phyloP scores from a whole-genome alignment of 805 yeast genomes.

The Komagataella ulmi region DNA sequence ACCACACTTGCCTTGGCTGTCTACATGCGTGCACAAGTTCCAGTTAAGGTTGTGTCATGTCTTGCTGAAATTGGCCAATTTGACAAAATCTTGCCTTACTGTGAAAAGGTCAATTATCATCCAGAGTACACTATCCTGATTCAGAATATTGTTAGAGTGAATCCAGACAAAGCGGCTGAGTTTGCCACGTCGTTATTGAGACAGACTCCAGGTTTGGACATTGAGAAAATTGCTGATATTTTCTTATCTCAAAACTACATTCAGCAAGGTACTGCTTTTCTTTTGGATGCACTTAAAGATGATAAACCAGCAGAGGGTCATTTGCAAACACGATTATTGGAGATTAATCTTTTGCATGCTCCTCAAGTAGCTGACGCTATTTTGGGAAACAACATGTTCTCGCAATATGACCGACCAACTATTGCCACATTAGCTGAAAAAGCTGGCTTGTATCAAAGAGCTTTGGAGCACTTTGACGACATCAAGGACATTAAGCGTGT shows the following conservation, averaged over 20 bases:
- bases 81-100: conserved; percentile 89
- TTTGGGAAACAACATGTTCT: conserved; percentile 88
- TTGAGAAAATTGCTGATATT: conserved; percentile 83
- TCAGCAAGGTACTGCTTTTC: conserved; percentile 96
- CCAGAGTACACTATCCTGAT: conserved; percentile 87
- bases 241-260: conserved; percentile 88
- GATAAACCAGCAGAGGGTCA: conserved; percentile 93
- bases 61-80: conserved; percentile 94
- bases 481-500: conserved; percentile 93
- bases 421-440: conserved; percentile 89
- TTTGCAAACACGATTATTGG: conserved; percentile 86
- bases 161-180: conserved; percentile 97
- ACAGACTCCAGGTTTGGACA: conserved; percentile 50
- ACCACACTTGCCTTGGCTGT: conserved; percentile 80
- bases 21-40: conserved; percentile 70
- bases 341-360: conserved; percentile 85
- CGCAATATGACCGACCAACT: conserved; percentile 88
- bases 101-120: conserved; percentile 75
- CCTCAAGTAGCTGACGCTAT: conserved; percentile 99
- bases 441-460: conserved; percentile 92
- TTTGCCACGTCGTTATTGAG: conserved; percentile 80
- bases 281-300: conserved; percentile 87
- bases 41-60: conserved; percentile 81
- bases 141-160: conserved; percentile 80
- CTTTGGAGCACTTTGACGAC: conserved; percentile 91